Evolutionary conservation across 2,329 filamentous ascomycete species (phyloP).

Genomic region (Blumeria graminis): DNA sequence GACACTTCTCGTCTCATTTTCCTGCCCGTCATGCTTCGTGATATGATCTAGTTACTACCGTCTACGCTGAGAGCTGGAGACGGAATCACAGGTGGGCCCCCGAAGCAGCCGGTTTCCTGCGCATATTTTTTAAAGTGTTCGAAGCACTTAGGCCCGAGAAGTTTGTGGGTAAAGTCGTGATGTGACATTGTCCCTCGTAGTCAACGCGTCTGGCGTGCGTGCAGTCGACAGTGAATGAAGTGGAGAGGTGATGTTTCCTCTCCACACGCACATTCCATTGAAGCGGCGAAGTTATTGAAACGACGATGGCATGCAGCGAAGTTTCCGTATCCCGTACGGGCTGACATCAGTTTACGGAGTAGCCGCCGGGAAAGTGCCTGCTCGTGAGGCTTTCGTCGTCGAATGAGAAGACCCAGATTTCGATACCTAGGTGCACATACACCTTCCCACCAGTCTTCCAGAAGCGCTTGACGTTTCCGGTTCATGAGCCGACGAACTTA

Average conservation of each 20-base stretch:
- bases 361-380: background rate
- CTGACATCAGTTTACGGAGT: background rate
- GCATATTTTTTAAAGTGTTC: background rate
- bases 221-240: background rate
- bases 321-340: background rate
- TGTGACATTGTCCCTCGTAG: background rate
- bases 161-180: background rate
- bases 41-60: background rate
- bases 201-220: background rate
- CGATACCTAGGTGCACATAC: background rate
- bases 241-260: background rate
- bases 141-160: background rate
- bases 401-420: background rate
- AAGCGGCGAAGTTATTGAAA: background rate
- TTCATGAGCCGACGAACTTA: background rate
- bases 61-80: background rate
- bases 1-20: background rate
- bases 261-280: background rate
- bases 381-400: background rate
- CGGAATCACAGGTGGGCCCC: background rate
- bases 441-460: background rate
- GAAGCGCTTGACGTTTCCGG: background rate
- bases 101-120: background rate
- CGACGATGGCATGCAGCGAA: background rate
- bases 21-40: background rate